Evolutionary conservation across 2,329 filamentous ascomycete genomes (phyloP).

Genomic region (Coniochaeta sp.): DNA sequence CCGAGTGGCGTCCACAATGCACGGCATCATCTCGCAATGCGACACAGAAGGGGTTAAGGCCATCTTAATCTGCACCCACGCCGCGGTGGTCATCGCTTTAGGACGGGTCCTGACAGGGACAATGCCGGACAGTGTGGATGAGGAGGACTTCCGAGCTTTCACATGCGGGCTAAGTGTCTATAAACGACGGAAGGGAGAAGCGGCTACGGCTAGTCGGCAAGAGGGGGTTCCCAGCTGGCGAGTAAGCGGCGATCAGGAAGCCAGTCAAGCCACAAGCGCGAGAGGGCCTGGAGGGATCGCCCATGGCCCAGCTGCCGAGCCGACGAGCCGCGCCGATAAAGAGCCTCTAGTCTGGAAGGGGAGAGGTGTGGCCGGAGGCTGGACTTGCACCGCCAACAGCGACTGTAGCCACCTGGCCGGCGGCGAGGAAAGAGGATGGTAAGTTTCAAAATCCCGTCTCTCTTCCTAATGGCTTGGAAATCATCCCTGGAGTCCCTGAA

Average conservation of each 20-base stretch:
- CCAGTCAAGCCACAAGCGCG: not conserved
- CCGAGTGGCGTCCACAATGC: constrained; percentile 64
- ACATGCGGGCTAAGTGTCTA: constrained; percentile 75
- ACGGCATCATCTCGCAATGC: constrained; percentile 63
- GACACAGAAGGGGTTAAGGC: constrained; percentile 64
- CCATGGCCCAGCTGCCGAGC: not conserved
- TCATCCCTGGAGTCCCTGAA: too few relatives aligned
- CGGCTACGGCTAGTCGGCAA: not conserved
- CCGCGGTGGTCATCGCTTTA: constrained; percentile 80
- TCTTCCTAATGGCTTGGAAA: not conserved
- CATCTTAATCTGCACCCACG: constrained; percentile 80
- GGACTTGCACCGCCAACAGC: constrained; percentile 73
- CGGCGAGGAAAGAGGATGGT: constrained; percentile 88
- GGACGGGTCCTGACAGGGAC: constrained; percentile 73
- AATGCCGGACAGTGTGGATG: constrained; percentile 63
- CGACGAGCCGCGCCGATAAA: constrained; percentile 17
- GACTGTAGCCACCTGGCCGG: constrained; percentile 75
- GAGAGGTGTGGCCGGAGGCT: constrained; percentile 66
- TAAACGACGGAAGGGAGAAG: constrained; percentile 18
- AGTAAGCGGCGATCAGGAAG: constrained; percentile 1
- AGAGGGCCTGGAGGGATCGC: not conserved
- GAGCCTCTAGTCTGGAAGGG: constrained; percentile 42
- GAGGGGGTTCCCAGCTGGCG: not conserved
- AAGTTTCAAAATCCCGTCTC: constrained; percentile 22
- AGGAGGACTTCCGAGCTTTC: constrained; percentile 78